Evolutionary conservation across 306 rosid species (phyloP).

Genomic region (Lathyrus tuberosus): DNA sequence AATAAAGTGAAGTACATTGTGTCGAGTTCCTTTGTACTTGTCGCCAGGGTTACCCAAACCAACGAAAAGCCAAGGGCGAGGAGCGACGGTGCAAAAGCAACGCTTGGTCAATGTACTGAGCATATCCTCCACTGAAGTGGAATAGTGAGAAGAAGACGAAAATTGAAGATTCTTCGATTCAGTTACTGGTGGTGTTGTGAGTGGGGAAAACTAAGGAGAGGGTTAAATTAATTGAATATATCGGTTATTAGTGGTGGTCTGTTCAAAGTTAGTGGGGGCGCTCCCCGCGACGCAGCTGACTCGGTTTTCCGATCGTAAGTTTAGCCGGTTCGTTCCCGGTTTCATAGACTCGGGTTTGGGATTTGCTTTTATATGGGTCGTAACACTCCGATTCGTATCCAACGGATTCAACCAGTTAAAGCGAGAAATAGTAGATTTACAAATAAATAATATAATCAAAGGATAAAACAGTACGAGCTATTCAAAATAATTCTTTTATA

Average conservation of each 20-base stretch:
- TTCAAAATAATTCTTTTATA: no score
- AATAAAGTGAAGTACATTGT: conserved; percentile 57
- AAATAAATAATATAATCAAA: no score
- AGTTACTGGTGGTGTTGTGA: no score
- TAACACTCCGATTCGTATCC: no score
- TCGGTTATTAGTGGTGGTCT: background rate
- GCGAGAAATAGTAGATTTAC: no score
- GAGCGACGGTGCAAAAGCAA: conserved; percentile 51
- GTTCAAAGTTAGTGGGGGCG: background rate
- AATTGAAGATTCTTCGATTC: conserved; percentile 5
- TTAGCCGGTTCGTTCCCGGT: background rate
- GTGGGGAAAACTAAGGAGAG: background rate
- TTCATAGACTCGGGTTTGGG: conserved; percentile 1
- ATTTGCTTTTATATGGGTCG: background rate
- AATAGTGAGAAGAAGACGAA: background rate
- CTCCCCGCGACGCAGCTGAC: background rate
- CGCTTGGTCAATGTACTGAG: conserved; percentile 52
- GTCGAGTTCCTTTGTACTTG: conserved; percentile 81
- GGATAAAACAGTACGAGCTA: no score
- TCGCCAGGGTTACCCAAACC: conserved; percentile 94
- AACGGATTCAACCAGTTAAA: no score
- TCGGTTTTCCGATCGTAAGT: conserved; percentile 3
- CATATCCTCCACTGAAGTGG: conserved; percentile 44
- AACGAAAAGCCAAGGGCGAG: conserved; percentile 78
- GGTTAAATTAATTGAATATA: conserved; percentile 1